Conservation (phyloP, 2,329 filamentous ascomycete genomes). For the Exophiala oligosperma region DNA sequence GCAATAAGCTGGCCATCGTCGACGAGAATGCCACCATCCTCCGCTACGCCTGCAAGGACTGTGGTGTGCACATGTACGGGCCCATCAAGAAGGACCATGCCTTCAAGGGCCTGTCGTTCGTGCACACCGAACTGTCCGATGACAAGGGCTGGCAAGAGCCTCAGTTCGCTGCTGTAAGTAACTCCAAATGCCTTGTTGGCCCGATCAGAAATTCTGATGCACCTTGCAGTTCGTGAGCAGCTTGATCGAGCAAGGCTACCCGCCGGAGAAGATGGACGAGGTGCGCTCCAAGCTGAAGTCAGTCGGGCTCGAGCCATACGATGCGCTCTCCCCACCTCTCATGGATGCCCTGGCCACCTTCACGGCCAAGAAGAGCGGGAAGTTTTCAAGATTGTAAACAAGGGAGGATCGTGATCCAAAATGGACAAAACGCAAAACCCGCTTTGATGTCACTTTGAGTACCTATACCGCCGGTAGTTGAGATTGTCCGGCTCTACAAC, state of each 20-base stretch:
- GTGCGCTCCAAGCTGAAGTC: slow-evolving; percentile 56
- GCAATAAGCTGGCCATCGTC: slow-evolving; percentile 57
- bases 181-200: no score
- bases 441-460: background rate
- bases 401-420: background rate
- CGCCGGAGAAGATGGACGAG: slow-evolving; percentile 54
- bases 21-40: slow-evolving; percentile 60
- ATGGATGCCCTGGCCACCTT: slow-evolving; percentile 64
- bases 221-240: slow-evolving; percentile 57
- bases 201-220: no score
- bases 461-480: background rate
- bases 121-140: slow-evolving; percentile 63
- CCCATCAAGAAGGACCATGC: slow-evolving; percentile 65
- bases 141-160: slow-evolving; percentile 69
- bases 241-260: slow-evolving; percentile 68
- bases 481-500: background rate
- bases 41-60: slow-evolving; percentile 61
- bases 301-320: slow-evolving; percentile 62
- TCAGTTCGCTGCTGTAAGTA: slow-evolving; percentile 58
- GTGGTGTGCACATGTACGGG: slow-evolving; percentile 63
- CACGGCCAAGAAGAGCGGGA: slow-evolving; percentile 51
- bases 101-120: slow-evolving; percentile 70
- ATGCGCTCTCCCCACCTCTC: slow-evolving; percentile 60
- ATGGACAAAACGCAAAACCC: no score
- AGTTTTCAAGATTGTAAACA: slow-evolving; percentile 12